Evolutionary conservation across 352 stramenopile genomes (phyloP).

Genomic region (Globisporangium canariense): DNA sequence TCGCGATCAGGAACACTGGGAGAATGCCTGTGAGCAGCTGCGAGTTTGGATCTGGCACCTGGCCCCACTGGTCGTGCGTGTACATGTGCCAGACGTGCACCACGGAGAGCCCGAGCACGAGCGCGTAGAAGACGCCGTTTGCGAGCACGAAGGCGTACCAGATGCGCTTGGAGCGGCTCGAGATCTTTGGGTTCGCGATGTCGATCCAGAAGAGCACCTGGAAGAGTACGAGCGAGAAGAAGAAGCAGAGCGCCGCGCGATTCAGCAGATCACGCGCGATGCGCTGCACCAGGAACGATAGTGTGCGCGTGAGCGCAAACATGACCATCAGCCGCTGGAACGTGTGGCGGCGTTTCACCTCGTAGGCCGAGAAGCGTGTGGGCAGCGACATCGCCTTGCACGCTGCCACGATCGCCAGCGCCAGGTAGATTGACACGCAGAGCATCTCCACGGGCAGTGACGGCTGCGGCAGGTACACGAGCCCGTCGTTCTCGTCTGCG

Average conservation of each 20-base stretch:
- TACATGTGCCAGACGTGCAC: conserved; percentile 35
- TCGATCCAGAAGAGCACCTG: conserved; percentile 86
- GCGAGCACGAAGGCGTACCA: conserved; percentile 69
- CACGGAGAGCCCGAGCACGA: conserved; percentile 57
- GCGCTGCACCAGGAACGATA: conserved; percentile 44
- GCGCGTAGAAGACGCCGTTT: conserved; percentile 73
- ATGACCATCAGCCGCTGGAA: conserved; percentile 72
- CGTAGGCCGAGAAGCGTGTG: conserved; percentile 25
- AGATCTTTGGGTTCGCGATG: conserved; percentile 82
- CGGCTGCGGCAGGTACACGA: conserved; percentile 60
- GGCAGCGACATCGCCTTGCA: conserved; percentile 43
- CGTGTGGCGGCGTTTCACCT: conserved; percentile 45
- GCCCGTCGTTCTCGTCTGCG: conserved; percentile 3
- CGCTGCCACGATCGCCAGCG: conserved; percentile 47
- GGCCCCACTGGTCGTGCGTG: conserved; percentile 17
- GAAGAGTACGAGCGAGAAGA: conserved; percentile 86
- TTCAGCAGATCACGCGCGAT: conserved; percentile 58
- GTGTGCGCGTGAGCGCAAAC: conserved; percentile 54
- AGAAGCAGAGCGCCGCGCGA: conserved; percentile 68
- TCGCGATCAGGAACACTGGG: conserved; percentile 64
- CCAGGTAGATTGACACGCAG: conserved; percentile 58
- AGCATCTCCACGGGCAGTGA: conserved; percentile 44
- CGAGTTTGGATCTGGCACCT: conserved; percentile 10
- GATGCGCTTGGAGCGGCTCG: conserved; percentile 64
- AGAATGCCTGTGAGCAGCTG: conserved; percentile 50